phyloP scores from a whole-genome alignment of 768 basidiomycete genomes.

The Erythrobasidium yunnanense region DNA sequence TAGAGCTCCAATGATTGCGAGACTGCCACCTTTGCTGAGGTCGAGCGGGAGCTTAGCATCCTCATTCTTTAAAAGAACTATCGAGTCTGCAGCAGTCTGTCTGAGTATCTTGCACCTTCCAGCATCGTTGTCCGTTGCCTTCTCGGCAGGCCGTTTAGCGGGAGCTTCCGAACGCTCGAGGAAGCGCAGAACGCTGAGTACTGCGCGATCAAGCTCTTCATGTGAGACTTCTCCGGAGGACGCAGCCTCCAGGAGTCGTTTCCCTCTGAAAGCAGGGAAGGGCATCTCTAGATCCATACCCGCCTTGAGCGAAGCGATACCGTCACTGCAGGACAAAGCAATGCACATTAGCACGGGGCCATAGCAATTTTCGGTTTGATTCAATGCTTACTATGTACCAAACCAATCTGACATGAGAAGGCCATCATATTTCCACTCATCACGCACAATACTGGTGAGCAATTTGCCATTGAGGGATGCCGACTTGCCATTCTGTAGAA shows the following conservation, averaged over 20 bases:
- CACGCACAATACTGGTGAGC: background rate
- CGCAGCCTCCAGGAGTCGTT: background rate
- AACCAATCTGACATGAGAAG: background rate
- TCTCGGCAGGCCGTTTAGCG: background rate
- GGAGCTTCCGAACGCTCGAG: background rate
- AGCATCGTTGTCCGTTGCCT: background rate
- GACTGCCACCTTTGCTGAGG: background rate
- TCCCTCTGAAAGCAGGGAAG: background rate
- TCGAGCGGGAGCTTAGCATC: background rate
- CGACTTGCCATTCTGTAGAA: background rate
- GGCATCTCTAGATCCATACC: constrained; percentile 9
- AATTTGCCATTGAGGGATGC: background rate
- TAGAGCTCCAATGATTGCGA: background rate
- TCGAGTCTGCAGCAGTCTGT: background rate
- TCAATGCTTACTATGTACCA: background rate
- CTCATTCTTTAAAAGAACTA: background rate
- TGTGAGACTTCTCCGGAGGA: background rate
- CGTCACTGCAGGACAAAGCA: background rate
- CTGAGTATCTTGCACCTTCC: background rate
- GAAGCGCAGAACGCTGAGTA: background rate
- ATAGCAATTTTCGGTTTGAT: background rate
- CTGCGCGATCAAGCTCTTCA: background rate
- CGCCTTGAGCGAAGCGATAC: background rate
- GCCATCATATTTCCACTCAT: constrained; percentile 4
- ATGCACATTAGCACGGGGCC: background rate